Conservation (phyloP, 495 filamentous ascomycete genomes). For the Aspergillus conjunctus region DNA sequence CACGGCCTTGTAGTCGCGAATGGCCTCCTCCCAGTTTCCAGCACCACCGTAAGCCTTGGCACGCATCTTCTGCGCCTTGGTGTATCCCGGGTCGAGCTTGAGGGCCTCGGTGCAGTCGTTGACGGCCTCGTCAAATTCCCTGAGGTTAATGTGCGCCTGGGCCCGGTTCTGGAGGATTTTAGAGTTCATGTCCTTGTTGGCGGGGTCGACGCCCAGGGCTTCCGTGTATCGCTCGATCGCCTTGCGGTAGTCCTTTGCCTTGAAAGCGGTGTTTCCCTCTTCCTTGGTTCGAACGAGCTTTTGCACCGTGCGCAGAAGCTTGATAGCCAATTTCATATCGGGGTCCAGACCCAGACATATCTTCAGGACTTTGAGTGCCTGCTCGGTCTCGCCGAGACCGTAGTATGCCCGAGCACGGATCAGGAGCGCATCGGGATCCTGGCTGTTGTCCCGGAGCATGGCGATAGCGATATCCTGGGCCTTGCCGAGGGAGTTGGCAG, state of each 20-base stretch:
- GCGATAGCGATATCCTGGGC: constrained; percentile 90
- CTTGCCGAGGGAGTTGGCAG: constrained; percentile 82
- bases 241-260: constrained; percentile 72
- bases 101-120: constrained; percentile 87
- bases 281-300: constrained; percentile 93
- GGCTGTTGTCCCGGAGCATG: constrained; percentile 78
- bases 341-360: constrained; percentile 90
- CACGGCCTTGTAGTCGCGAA: constrained; percentile 83
- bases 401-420: constrained; percentile 87
- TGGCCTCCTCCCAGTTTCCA: constrained; percentile 88
- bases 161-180: constrained; percentile 94
- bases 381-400: constrained; percentile 88
- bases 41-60: constrained; percentile 82
- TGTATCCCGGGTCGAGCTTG: constrained; percentile 77
- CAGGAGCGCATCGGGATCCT: constrained; percentile 92
- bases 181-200: constrained; percentile 89
- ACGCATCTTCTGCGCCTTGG: constrained; percentile 89
- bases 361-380: constrained; percentile 90
- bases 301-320: constrained; percentile 80
- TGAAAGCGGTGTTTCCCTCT: constrained; percentile 89
- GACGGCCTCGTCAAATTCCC: constrained; percentile 77
- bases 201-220: constrained; percentile 84
- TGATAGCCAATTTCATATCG: constrained; percentile 82
- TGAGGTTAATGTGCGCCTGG: constrained; percentile 69
- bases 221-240: constrained; percentile 83